phyloP scores from a whole-genome alignment of 495 filamentous ascomycete genomes.

The Aspergillus kassunensis region DNA sequence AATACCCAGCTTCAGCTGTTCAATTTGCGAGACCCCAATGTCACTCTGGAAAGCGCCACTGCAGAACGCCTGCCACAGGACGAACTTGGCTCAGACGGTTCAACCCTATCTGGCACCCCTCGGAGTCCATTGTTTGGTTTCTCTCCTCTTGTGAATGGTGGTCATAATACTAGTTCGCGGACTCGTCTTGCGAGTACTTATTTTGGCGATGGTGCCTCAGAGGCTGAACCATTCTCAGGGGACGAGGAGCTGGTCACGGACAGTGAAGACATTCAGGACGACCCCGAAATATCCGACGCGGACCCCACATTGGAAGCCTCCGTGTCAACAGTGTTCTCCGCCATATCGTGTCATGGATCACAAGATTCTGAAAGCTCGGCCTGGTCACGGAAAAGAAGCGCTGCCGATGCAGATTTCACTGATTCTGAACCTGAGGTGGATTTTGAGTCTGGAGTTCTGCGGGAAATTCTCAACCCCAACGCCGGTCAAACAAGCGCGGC shows the following conservation, averaged over 20 bases:
- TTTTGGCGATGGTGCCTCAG: neutral
- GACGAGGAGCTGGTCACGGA: neutral
- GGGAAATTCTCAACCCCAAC: neutral
- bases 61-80: slow-evolving; percentile 4
- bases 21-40: neutral
- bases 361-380: slow-evolving; percentile 5
- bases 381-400: slow-evolving; percentile 21
- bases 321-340: neutral
- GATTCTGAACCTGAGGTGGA: slow-evolving; percentile 18
- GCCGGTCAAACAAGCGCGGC: neutral
- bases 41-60: slow-evolving; percentile 9
- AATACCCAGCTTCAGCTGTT: slow-evolving; percentile 17
- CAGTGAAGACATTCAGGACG: neutral
- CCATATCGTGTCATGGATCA: neutral
- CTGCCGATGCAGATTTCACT: slow-evolving; percentile 24
- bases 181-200: neutral
- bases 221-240: neutral
- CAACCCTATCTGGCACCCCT: too few relatives aligned
- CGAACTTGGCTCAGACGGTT: neutral
- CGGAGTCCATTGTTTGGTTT: slow-evolving; percentile 22
- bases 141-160: slow-evolving; percentile 1
- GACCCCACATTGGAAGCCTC: neutral
- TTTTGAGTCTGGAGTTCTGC: neutral
- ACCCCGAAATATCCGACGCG: neutral
- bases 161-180: neutral